phyloP scores from a whole-genome alignment of 495 filamentous ascomycete species.

The Parathielavia appendiculata region DNA sequence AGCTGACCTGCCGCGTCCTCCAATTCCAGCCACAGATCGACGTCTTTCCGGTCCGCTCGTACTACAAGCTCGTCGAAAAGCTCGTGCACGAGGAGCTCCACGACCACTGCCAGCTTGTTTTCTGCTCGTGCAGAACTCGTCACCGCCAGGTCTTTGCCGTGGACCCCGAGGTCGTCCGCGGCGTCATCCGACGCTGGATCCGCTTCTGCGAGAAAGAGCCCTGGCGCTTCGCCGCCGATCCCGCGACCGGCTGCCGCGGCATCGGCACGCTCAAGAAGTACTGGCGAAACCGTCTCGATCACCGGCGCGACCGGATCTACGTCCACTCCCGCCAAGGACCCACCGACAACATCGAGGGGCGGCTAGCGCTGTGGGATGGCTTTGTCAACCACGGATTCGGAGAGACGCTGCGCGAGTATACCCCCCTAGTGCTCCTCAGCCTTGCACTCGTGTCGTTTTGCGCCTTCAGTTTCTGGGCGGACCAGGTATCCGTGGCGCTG shows the following conservation, averaged over 20 bases:
- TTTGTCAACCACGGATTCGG: not conserved
- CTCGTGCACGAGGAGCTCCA: conserved; percentile 1
- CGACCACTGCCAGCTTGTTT: not conserved
- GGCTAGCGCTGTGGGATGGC: not conserved
- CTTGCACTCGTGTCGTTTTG: not conserved
- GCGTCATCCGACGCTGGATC: not conserved
- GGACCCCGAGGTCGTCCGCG: not conserved
- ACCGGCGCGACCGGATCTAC: not conserved
- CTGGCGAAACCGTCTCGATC: not conserved
- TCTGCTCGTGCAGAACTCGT: not conserved
- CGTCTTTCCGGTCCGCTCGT: not conserved
- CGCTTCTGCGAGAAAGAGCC: not conserved
- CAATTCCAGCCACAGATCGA: not conserved
- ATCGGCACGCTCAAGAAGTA: not conserved
- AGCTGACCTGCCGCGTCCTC: not conserved
- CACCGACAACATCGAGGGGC: not conserved
- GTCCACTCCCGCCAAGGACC: not conserved
- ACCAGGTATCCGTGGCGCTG: too few relatives aligned
- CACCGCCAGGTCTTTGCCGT: not conserved
- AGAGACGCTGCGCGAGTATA: not conserved
- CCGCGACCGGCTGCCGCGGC: not conserved
- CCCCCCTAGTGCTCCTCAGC: too few relatives aligned
- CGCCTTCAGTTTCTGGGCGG: too few relatives aligned
- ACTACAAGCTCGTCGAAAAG: not conserved
- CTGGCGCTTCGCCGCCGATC: not conserved